These are phyloP conservation scores for Pterulicium gracile DNA, from an alignment of 1,284 basidiomycete genomes.

Conservation along the genomic window DNA sequence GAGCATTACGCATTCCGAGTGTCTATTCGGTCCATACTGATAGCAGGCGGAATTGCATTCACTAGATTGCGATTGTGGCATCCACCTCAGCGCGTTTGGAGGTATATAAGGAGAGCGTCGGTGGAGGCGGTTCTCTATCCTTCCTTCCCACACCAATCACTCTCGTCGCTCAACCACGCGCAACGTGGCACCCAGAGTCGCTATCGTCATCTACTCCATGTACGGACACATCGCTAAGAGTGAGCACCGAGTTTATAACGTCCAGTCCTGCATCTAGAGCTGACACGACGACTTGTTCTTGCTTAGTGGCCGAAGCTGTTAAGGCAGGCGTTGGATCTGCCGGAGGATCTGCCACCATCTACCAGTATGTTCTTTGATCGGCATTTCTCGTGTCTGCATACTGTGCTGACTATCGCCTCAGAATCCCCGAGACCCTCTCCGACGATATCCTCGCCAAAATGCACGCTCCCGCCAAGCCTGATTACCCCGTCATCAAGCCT, in stretches of 20 bases:
- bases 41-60: too few species aligned
- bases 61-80: too few species aligned
- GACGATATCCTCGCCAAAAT: constrained; percentile 67
- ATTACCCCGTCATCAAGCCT: constrained; percentile 55
- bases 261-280: too few species aligned
- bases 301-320: constrained; percentile 73
- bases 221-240: constrained; percentile 44
- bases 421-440: constrained; percentile 78
- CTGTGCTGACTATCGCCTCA: constrained; percentile 16
- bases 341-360: constrained; percentile 67
- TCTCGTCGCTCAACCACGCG: too few species aligned
- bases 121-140: too few species aligned
- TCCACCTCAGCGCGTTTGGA: too few species aligned
- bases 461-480: constrained; percentile 63
- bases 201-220: constrained; percentile 45
- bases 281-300: background rate
- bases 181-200: constrained; percentile 22
- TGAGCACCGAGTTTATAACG: too few species aligned
- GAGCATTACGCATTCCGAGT: too few species aligned
- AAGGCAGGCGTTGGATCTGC: constrained; percentile 61
- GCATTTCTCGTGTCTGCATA: background rate
- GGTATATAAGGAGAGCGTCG: too few species aligned
- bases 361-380: constrained; percentile 44
- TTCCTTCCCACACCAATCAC: too few species aligned
- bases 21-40: too few species aligned